Evolutionary conservation across 2,329 filamentous ascomycete genomes (phyloP), one percentile per base, ranked within the genome.

Genomic region (Graphilbum fragrans): DNA sequence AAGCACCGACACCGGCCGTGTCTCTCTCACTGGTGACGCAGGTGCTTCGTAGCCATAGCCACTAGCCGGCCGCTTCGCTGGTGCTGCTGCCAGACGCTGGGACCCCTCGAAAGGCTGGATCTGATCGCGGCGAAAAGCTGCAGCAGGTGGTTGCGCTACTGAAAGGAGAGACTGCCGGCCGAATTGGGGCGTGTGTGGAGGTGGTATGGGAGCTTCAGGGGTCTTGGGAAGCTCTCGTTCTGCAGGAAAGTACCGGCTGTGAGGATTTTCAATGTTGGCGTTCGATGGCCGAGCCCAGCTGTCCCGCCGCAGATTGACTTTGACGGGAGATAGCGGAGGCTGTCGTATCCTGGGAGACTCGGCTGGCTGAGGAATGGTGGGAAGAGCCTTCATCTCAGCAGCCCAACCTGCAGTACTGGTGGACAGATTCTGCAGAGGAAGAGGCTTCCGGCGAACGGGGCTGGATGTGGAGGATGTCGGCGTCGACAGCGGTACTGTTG

Each of bases 271-370:
- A 44, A 78, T 67, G 48, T 66, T 63, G 23, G 61, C 69, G 49
- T 70, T 69, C 23, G 69, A 70, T 19, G 72, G 66, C 49, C 64
- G 63, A 18, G 62, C 61, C 68, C 68, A 75, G 52, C 69, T 64
- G 34, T 72, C 70, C 20, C 63, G 58, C 38, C 69, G 68, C 42
- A 72, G 67, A 51, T 70, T 74, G 41, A 77, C 64, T 43, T 61
- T 65, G 42, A 74, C 70, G 17, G 75, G 73, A 33, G 74, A 77
- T 22, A 68, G 61, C 23, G 74, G 73, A 16, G 66, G 63, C 39
- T 69, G 65, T 46, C 67, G 65, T 45, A 76, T 59, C 45, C 63
- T 62, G 20, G 69, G 62, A 18, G 63, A 63, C 39, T 61, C 61
- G 32, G 46, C 18, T 5, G 27, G 29, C 21, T 49, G 35, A 5